Evolutionary conservation across 2,329 filamentous ascomycete species (phyloP), one percentile per base, ranked within the genome.

Genomic region (Penicillium sp.): DNA sequence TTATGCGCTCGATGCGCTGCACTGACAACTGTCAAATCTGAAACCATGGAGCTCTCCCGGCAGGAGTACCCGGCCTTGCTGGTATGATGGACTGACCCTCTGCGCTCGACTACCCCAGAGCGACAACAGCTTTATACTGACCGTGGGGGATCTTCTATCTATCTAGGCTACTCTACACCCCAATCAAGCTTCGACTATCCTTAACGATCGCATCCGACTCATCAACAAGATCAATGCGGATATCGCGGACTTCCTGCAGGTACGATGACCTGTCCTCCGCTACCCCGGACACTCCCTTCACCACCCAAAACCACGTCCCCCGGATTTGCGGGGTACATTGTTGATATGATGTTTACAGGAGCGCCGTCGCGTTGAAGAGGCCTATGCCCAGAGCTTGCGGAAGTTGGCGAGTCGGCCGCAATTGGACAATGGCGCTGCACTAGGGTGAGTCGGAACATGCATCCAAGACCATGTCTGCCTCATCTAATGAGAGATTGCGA

Each of bases 211-310:
- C 73, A 87, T 98, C 70, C 91, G 91, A 79, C 87, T 92, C 79
- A 94, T 98, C 75, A 87, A 86, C 72, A 92, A 89, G 78, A 82
- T 96, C 80, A 97, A 99, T 79, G 80, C 84, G 70, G 92, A 97
- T 76, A 92, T 99, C 73, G 94, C 94, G 77, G 94, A 98, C 81
- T 99, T 94, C 92, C 86, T 99, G 65, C 91, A 94, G 89, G 93
- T 97, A 88, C 79, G 80, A 68, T 58, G 56, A 65, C 38, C 28
- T 58, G 38, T 40, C 55, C 53, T 13, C 38, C 47, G n/a, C 26
- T 50, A 35, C 54, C 45, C 55, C 50, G 37, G 49, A 42, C 24
- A 51, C 40, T 26, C 55, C 54, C 9, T 15, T 12, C 10, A n/a
- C 12, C 37, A 54, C 37, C n/a, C 37, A 6, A 15, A 38, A 42